These are phyloP conservation scores for Cutaneotrichosporon sp. DNA, from an alignment of 1,284 basidiomycete genomes.

Conservation along the genomic window DNA sequence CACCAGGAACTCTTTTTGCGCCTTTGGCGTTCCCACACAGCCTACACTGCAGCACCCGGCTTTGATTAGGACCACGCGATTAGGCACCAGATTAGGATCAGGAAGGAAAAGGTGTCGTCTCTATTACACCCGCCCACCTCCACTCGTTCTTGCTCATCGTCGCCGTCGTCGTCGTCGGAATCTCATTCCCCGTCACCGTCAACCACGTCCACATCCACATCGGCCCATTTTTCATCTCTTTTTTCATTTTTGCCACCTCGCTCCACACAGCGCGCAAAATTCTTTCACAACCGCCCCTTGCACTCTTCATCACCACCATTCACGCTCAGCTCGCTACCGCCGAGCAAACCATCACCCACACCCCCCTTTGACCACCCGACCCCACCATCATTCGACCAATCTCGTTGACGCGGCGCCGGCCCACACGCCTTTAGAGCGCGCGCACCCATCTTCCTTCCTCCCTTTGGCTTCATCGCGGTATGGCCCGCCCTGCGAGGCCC, in stretches of 20 bases:
- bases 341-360: not conserved
- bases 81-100: no score
- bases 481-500: constrained; percentile 17
- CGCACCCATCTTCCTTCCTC: not conserved
- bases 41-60: no score
- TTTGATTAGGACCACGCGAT: no score
- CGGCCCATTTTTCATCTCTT: not conserved
- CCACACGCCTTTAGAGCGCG: not conserved
- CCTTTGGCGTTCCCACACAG: no score
- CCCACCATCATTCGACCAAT: not conserved
- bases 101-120: no score
- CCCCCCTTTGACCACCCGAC: not conserved
- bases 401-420: not conserved
- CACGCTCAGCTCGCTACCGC: not conserved
- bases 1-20: no score
- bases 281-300: no score
- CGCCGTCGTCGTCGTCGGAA: no score
- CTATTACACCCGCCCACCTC: no score
- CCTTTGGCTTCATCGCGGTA: constrained; percentile 12
- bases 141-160: no score
- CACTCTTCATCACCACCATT: not conserved
- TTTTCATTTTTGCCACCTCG: not conserved
- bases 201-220: not conserved
- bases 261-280: no score
- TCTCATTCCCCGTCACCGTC: no score